These are phyloP conservation scores for Coemansia pectinata DNA, from an alignment of 192 early-diverging fungal genomes.

Conservation along the genomic window DNA sequence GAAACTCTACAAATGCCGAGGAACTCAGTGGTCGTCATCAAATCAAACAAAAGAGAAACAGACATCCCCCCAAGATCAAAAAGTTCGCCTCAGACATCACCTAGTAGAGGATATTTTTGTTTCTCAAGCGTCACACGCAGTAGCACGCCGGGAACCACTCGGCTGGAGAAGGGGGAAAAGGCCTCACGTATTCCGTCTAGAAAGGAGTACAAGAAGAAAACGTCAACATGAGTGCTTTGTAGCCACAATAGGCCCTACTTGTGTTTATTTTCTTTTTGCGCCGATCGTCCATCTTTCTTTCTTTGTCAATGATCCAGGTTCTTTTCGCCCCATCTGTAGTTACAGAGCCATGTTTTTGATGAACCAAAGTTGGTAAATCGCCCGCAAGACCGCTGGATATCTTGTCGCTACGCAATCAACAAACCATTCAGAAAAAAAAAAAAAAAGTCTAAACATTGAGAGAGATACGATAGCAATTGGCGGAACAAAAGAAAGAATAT, in stretches of 20 bases:
- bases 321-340: not conserved
- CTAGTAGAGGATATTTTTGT: not conserved
- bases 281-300: not conserved
- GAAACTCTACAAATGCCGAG: not conserved
- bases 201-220: conserved; percentile 7
- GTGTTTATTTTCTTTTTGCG: not conserved
- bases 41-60: not conserved
- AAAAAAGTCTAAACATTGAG: not conserved
- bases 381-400: too few species aligned
- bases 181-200: not conserved
- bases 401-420: too few species aligned
- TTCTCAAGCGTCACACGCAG: not conserved
- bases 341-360: not conserved
- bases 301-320: not conserved
- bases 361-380: not conserved
- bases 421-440: too few species aligned
- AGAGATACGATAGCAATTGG: conserved; percentile 13
- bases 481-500: not conserved
- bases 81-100: not conserved
- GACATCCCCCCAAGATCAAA: not conserved
- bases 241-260: not conserved
- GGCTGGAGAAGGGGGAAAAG: too few species aligned
- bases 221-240: not conserved
- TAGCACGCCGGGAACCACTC: not conserved
- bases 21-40: not conserved